Evolutionary conservation across 2,329 filamentous ascomycete genomes (phyloP).

Genomic region (Clonostachys sp.): DNA sequence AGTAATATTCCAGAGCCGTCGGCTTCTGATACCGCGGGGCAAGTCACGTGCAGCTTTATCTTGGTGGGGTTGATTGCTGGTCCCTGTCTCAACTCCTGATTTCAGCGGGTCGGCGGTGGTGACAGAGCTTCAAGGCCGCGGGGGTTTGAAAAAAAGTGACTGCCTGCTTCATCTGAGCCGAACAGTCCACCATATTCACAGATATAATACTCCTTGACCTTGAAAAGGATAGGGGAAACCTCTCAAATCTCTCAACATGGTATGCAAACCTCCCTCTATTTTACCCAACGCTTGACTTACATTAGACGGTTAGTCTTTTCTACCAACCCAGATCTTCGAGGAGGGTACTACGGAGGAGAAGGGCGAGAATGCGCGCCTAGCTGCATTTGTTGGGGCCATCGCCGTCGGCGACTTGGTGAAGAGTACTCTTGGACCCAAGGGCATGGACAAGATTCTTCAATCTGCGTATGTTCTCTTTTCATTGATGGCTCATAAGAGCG

Average conservation of each 20-base stretch:
- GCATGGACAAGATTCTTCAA: conserved; percentile 98
- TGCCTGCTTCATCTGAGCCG: too few species aligned
- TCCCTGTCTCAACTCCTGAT: too few species aligned
- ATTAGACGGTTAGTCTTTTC: conserved; percentile 52
- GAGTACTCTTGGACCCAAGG: conserved; percentile 94
- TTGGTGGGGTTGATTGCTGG: conserved; percentile 1
- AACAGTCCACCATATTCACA: too few species aligned
- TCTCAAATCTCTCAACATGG: too few species aligned
- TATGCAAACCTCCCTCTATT: too few species aligned
- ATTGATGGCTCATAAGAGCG: too few species aligned
- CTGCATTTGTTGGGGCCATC: conserved; percentile 97
- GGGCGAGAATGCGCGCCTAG: conserved; percentile 96
- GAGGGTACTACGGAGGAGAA: conserved; percentile 97
- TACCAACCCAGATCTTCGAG: conserved; percentile 96
- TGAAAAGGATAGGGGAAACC: too few species aligned
- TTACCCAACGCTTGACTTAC: background rate
- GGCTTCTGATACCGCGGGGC: conserved; percentile 24
- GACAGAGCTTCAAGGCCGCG: too few species aligned
- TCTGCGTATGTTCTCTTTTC: conserved; percentile 65
- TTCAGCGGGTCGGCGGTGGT: too few species aligned
- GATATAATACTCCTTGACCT: too few species aligned
- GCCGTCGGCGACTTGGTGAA: conserved; percentile 97
- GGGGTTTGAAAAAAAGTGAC: too few species aligned
- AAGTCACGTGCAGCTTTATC: conserved; percentile 28
- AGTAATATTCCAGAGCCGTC: conserved; percentile 28